phyloP scores from a whole-genome alignment of 2,329 filamentous ascomycete species.

The Orbilia ellipsospora region DNA sequence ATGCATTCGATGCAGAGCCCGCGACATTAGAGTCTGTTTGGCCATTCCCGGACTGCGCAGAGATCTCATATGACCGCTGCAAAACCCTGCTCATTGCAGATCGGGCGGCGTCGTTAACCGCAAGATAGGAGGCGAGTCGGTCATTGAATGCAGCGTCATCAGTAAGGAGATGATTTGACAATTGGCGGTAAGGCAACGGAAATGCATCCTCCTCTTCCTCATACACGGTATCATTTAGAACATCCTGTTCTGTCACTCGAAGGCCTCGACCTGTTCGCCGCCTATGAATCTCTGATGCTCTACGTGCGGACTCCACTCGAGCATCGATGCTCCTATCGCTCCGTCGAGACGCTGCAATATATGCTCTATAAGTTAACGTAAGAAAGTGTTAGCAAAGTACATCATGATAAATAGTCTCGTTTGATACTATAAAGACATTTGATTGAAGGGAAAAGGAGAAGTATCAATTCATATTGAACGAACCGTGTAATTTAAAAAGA shows the following conservation, averaged over 20 bases:
- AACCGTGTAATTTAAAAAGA: no score
- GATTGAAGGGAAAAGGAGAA: no score
- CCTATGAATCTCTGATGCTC: constrained; percentile 92
- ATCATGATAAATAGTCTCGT: neutral
- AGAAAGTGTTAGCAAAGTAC: constrained; percentile 15
- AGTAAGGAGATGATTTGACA: constrained; percentile 73
- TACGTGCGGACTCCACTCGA: constrained; percentile 83
- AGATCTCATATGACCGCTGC: constrained; percentile 62
- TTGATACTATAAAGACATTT: no score
- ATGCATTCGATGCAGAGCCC: constrained; percentile 58
- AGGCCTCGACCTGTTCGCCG: constrained; percentile 84
- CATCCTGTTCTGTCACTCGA: constrained; percentile 84
- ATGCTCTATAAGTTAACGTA: constrained; percentile 71
- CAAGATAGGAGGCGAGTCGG: constrained; percentile 70
- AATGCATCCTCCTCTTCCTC: constrained; percentile 90
- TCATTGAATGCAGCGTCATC: constrained; percentile 72
- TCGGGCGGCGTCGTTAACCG: constrained; percentile 70
- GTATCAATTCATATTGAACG: no score
- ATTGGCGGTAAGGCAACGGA: constrained; percentile 73
- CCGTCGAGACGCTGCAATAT: constrained; percentile 88
- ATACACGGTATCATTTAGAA: constrained; percentile 93
- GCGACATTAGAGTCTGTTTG: constrained; percentile 59
- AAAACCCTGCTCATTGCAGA: constrained; percentile 65
- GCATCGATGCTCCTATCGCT: constrained; percentile 89
- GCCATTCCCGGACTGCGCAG: constrained; percentile 63